phyloP scores from a whole-genome alignment of 176 grass and related monocot species.

The Aechmea fasciata region DNA sequence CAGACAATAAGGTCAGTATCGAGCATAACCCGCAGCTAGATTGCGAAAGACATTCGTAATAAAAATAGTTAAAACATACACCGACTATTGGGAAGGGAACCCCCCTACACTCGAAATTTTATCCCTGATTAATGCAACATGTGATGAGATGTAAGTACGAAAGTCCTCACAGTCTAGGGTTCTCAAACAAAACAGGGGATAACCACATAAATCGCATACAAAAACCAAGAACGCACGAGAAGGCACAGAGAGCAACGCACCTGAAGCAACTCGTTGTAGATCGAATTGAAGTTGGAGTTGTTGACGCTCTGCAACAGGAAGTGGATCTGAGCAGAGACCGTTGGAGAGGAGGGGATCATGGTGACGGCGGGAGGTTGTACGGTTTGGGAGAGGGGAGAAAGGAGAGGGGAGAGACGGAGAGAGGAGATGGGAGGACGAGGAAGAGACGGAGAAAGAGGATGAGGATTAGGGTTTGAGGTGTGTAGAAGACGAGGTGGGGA shows the following conservation, averaged over 20 bases:
- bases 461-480: background rate
- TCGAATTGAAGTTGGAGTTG: constrained; percentile 42
- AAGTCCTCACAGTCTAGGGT: background rate
- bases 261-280: constrained; percentile 30
- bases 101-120: too few relatives aligned
- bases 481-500: background rate
- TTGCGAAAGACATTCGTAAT: background rate
- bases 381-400: background rate
- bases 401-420: constrained; percentile 20
- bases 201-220: background rate
- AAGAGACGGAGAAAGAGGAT: constrained; percentile 6
- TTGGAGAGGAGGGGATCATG: constrained; percentile 52
- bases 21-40: too few relatives aligned
- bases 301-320: constrained; percentile 43
- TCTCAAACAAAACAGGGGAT: background rate
- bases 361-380: constrained; percentile 8
- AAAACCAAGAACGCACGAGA: background rate
- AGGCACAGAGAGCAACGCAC: constrained; percentile 7
- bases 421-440: constrained; percentile 15
- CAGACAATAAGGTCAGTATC: too few relatives aligned
- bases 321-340: constrained; percentile 53
- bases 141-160: too few relatives aligned
- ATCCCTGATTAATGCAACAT: too few relatives aligned
- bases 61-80: background rate
- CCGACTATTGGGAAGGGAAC: background rate